These are phyloP conservation scores for Xylaria polymorpha DNA, from an alignment of 2,329 filamentous ascomycete species.

Conservation along the genomic window DNA sequence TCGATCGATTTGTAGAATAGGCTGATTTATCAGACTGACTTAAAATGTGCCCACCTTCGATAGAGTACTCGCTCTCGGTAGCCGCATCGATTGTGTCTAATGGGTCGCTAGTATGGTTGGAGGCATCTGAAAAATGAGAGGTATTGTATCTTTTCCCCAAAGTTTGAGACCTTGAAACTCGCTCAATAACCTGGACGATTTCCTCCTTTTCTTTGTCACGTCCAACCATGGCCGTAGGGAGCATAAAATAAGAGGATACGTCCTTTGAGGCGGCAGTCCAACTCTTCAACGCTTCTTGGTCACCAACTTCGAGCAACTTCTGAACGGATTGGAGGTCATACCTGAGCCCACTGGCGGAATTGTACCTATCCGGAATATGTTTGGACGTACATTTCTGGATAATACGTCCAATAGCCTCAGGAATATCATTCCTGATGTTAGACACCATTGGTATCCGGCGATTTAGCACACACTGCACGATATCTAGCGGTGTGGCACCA, in stretches of 20 bases:
- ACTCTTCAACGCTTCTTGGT: conserved; percentile 74
- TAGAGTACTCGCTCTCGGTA: conserved; percentile 70
- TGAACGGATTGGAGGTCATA: conserved; percentile 82
- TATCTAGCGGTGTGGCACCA: conserved; percentile 83
- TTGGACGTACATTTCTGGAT: conserved; percentile 95
- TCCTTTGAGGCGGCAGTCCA: conserved; percentile 86
- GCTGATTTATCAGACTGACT: conserved; percentile 56
- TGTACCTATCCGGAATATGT: conserved; percentile 86
- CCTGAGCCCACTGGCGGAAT: conserved; percentile 87
- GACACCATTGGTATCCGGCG: conserved; percentile 82
- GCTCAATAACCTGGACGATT: conserved; percentile 80
- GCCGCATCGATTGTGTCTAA: conserved; percentile 64
- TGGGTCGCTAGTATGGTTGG: conserved; percentile 63
- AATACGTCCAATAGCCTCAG: conserved; percentile 82
- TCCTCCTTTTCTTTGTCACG: conserved; percentile 76
- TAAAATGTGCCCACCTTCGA: conserved; percentile 61
- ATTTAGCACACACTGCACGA: conserved; percentile 88
- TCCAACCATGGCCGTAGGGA: conserved; percentile 85
- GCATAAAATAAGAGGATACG: conserved; percentile 90
- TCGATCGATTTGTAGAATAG: conserved; percentile 51
- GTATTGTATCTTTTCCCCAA: conserved; percentile 56
- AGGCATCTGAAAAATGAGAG: conserved; percentile 63
- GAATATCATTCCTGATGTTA: conserved; percentile 81
- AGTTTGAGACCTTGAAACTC: conserved; percentile 74
- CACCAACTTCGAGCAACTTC: conserved; percentile 78